phyloP scores from a whole-genome alignment of 2,329 filamentous ascomycete species.

The Fusarium odoratissimum region DNA sequence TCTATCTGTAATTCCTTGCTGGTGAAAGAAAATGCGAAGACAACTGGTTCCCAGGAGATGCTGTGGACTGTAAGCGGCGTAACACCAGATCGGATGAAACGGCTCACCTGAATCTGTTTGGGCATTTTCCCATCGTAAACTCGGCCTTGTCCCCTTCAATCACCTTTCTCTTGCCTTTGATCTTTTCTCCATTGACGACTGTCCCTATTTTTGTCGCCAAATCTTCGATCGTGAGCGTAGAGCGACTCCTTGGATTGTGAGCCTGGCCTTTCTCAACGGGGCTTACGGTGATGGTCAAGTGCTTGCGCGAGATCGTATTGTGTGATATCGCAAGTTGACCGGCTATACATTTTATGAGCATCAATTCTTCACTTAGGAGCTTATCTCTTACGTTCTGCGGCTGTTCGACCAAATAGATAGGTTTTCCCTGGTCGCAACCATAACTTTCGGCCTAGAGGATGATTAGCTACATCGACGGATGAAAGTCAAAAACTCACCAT shows the following conservation, averaged over 20 bases:
- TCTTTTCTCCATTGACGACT: conserved; percentile 76
- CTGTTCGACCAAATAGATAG: conserved; percentile 86
- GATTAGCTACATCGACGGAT: conserved; percentile 4
- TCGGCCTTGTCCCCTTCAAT: conserved; percentile 65
- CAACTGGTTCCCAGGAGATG: conserved; percentile 81
- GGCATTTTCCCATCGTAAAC: conserved; percentile 78
- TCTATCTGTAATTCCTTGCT: conserved; percentile 76
- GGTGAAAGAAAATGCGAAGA: conserved; percentile 84
- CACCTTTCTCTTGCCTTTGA: conserved; percentile 70
- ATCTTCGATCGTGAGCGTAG: conserved; percentile 80
- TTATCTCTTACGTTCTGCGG: conserved; percentile 66
- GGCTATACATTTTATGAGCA: conserved; percentile 55
- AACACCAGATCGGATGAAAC: neutral
- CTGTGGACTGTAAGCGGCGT: conserved; percentile 55
- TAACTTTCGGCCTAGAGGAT: conserved; percentile 61
- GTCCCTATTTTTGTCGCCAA: conserved; percentile 88
- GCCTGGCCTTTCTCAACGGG: conserved; percentile 73
- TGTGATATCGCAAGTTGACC: conserved; percentile 78
- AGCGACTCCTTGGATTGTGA: conserved; percentile 72
- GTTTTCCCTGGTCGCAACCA: conserved; percentile 89
- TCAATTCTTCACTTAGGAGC: fast-evolving
- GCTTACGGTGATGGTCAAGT: conserved; percentile 81
- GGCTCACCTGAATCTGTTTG: conserved; percentile 68
- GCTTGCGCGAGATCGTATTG: conserved; percentile 88
- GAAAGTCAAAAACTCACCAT: conserved; percentile 48